Evolutionary conservation across 108 stramenopile species (phyloP), one percentile per base, ranked within the genome.

Genomic region (Cyclotella cryptica): DNA sequence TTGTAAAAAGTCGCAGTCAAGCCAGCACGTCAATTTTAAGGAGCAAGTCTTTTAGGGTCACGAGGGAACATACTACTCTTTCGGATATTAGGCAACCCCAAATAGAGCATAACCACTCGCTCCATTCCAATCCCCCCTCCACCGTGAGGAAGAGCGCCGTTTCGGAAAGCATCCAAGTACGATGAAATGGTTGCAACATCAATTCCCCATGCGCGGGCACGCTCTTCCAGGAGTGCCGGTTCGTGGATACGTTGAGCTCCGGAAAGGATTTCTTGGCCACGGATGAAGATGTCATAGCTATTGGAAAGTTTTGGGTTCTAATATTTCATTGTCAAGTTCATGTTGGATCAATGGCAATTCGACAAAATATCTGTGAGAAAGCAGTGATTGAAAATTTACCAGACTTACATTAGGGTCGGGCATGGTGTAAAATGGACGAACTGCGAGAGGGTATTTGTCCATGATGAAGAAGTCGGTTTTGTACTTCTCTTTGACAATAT

Each of bases 381-480:
- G 22, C 43, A 62, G 18, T 30, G 19, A 21, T 2, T 9, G 26
- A 69, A 64, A 53, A 44, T 42, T 62, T 41, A 11, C 14, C 39
- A 19, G 0, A 51, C 85, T 71, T 75, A 86, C 84, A 42, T 90
- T 84, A 5, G 98, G 98, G 75, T 94, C 91, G 39, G 98, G 98
- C 99, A 99, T 99, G 42, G 98, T 98, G 88, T 99, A 99, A 79
- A 99, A 99, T 19, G 99, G 98, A 51, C 99, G 90, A 41, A 98
- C 97, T 18, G 86, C 59, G 24, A 99, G 76, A 14, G 99, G 99
- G 84, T 98, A 99, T 93, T 99, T 98, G 92, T 99, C 99, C 98
- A 99, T 97, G 67, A 99, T 97, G 87, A 93, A 99, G 85, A 99
- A 99, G 87, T 99, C 99, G 35, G 97, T 98, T 11, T 85, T 89